These are phyloP conservation scores for Plantago coronopus DNA, from an alignment of 305 asterid species.

Conservation along the genomic window DNA sequence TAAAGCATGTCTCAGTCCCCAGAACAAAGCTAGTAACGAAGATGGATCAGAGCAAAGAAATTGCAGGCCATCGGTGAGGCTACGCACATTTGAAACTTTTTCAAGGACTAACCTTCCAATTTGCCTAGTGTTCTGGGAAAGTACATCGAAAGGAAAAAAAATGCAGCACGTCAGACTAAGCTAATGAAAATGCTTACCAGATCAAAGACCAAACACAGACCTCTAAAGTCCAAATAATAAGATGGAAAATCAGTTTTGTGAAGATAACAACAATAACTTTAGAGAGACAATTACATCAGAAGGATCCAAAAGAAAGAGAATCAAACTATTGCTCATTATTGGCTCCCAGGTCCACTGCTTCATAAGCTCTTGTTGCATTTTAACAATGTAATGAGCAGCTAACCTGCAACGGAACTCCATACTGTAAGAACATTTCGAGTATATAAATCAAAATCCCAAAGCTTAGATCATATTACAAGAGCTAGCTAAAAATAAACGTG, in stretches of 20 bases:
- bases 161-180: constrained; percentile 20
- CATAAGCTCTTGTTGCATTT: constrained; percentile 69
- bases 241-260: constrained; percentile 19
- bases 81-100: constrained; percentile 71
- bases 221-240: constrained; percentile 3
- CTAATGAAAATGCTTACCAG: constrained; percentile 11
- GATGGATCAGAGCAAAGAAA: constrained; percentile 77
- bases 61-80: constrained; percentile 78
- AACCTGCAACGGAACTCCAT: constrained; percentile 55
- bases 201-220: constrained; percentile 6
- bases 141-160: constrained; percentile 21
- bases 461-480: constrained; percentile 18
- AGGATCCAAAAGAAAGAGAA: constrained; percentile 89
- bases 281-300: constrained; percentile 63
- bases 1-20: constrained; percentile 83
- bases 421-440: constrained; percentile 5
- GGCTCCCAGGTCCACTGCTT: constrained; percentile 99
- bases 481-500: constrained; percentile 16
- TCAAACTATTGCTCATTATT: constrained; percentile 77
- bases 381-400: constrained; percentile 57
- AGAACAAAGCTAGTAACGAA: constrained; percentile 59
- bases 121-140: constrained; percentile 80
- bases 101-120: constrained; percentile 77
- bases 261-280: constrained; percentile 24
- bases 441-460: neutral